Base-by-base conservation (phyloP, 495 filamentous ascomycete species). In the Penicillium cosmopolitanum region DNA sequence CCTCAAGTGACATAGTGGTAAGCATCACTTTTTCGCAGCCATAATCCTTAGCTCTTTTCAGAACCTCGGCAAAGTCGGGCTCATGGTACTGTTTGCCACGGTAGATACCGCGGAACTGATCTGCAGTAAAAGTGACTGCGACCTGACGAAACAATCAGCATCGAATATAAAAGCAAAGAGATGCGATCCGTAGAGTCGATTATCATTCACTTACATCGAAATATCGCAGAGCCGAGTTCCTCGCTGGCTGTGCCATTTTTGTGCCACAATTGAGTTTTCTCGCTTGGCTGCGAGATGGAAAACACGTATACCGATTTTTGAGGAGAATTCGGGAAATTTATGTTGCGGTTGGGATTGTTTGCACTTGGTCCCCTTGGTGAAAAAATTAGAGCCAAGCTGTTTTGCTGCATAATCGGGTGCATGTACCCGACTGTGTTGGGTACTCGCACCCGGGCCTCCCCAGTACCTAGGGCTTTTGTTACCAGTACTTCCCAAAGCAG, bases 41-140 rank as follows among this genome's bases (percentile, higher is more conserved):
- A 46, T 69, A 53, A 12, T 63, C 56, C 19, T 59, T 54, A 25
- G 68, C 68, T 25, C 68, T 61, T 47, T 67, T 51, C 4, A 73
- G 53, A 6, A 71, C 68, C 8, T 65, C 56, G 1, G 28, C 55
- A 31, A 66, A 71, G 21, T 73, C 71, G 0, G 66, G 48, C 19
- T 63, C 65, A 21, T 73, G 71, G 58, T 73, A 71, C 51, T 61
- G 35, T 42, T 73, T 73, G 28, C 66, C 68, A 0, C 71, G 68
- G 46, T 73, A 73, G 46, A 73, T 65, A 15, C 68, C 68, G 28
- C 66, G 68, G 58, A 71, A 73, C 60, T 71, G 66, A 33, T 70
- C 65, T n/a, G 71, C 68, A 1, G 71, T 73, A 60, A 55, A 73
- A 25, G 71, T 70, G 2, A 73, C 68, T 0, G 65, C 71, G 2